Evolutionary conservation across 2,329 filamentous ascomycete genomes (phyloP).

Genomic region (Bipolaris bicolor): DNA sequence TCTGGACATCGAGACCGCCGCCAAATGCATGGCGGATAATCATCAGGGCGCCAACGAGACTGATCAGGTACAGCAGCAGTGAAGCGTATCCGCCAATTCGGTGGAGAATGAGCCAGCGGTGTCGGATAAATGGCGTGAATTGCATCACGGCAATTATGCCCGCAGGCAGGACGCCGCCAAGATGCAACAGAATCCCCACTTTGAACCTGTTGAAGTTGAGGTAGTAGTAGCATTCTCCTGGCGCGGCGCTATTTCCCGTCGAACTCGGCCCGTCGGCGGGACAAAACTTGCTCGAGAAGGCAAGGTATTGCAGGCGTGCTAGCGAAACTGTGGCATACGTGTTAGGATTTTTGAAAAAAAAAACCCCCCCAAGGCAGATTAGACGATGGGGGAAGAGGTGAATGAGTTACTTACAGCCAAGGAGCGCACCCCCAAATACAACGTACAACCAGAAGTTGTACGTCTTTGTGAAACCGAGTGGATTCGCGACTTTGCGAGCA

Average conservation of each 20-base stretch:
- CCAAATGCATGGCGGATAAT: conserved; percentile 61
- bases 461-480: background rate
- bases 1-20: conserved; percentile 60
- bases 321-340: conserved; percentile 48
- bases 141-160: conserved; percentile 50
- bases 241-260: conserved; percentile 36
- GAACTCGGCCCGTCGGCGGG: conserved; percentile 1
- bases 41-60: conserved; percentile 60
- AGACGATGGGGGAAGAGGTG: conserved; percentile 3
- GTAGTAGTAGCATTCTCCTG: conserved; percentile 56
- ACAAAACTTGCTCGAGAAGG: conserved; percentile 49
- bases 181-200: conserved; percentile 53
- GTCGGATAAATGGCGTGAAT: conserved; percentile 53
- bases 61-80: conserved; percentile 55
- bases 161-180: conserved; percentile 50
- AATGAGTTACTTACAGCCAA: background rate
- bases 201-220: conserved; percentile 39
- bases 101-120: conserved; percentile 61
- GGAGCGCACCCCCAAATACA: background rate
- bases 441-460: background rate
- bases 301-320: conserved; percentile 57
- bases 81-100: conserved; percentile 66
- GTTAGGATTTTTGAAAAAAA: conserved; percentile 5
- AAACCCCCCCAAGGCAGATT: background rate
- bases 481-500: too few species aligned